phyloP scores from a whole-genome alignment of 2,329 filamentous ascomycete genomes.

The Neocatenulostroma microsporum region DNA sequence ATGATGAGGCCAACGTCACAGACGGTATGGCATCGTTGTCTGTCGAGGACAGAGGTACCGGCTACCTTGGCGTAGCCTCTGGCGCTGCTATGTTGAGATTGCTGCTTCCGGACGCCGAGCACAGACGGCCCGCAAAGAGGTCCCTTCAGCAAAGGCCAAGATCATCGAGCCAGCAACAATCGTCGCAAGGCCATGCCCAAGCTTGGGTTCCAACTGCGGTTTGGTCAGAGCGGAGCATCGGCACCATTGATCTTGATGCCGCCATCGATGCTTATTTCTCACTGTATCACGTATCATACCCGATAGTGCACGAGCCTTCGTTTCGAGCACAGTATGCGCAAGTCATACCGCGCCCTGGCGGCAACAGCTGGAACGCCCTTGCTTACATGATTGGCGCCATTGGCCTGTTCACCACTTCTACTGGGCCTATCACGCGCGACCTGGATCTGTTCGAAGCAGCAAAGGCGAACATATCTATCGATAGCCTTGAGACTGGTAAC shows the following conservation, averaged over 20 bases:
- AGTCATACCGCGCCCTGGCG: slow-evolving; percentile 36
- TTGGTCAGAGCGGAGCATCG: slow-evolving; percentile 17
- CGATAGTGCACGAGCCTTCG: slow-evolving; percentile 41
- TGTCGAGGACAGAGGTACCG: slow-evolving; percentile 30
- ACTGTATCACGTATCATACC: slow-evolving; percentile 42
- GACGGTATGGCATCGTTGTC: slow-evolving; percentile 30
- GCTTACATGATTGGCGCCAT: slow-evolving; percentile 40
- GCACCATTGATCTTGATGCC: slow-evolving; percentile 23
- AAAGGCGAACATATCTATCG: slow-evolving; percentile 38
- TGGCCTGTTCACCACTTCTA: slow-evolving; percentile 35
- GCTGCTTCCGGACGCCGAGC: slow-evolving; percentile 16
- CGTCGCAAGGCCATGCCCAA: slow-evolving; percentile 5
- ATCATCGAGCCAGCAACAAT: slow-evolving; percentile 2
- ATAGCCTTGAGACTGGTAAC: slow-evolving; percentile 44
- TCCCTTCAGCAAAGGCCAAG: neutral
- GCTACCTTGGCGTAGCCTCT: slow-evolving; percentile 42
- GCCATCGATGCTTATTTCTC: slow-evolving; percentile 39
- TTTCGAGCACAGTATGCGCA: slow-evolving; percentile 42
- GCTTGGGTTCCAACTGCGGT: slow-evolving; percentile 20
- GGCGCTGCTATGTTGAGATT: slow-evolving; percentile 39
- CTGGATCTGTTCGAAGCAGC: slow-evolving; percentile 41
- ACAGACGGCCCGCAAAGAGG: slow-evolving; percentile 7
- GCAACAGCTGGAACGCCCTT: slow-evolving; percentile 39
- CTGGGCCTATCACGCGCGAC: slow-evolving; percentile 34
- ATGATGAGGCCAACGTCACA: slow-evolving; percentile 12